phyloP scores from a whole-genome alignment of 164 flowering plant species.

The Platanus orientalis region DNA sequence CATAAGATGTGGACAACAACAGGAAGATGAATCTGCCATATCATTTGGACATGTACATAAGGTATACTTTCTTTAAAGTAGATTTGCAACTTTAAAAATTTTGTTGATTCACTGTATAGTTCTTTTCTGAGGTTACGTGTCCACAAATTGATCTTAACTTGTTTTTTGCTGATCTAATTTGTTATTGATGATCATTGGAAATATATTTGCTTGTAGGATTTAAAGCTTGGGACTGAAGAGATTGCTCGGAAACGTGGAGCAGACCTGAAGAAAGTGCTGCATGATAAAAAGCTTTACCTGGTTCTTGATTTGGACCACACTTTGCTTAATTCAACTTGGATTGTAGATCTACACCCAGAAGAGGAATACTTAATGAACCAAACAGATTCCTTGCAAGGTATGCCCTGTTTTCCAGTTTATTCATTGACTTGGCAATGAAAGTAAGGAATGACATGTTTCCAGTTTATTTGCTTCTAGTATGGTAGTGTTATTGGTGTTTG shows the following conservation, averaged over 20 bases:
- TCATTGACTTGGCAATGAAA: too few relatives aligned
- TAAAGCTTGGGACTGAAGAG: conserved; percentile 65
- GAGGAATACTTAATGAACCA: conserved; percentile 58
- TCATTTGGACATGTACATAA: conserved; percentile 69
- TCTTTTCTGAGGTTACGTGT: too few relatives aligned
- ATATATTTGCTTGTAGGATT: conserved; percentile 37
- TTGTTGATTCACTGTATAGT: neutral
- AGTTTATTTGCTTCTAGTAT: too few relatives aligned
- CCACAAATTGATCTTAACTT: too few relatives aligned
- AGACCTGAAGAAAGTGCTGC: conserved; percentile 48
- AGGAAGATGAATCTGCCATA: conserved; percentile 58
- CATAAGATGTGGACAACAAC: conserved; percentile 49
- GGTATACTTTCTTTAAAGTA: too few relatives aligned
- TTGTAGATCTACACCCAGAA: conserved; percentile 40
- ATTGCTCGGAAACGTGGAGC: conserved; percentile 48
- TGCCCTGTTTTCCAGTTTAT: neutral
- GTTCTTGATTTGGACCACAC: conserved; percentile 89
- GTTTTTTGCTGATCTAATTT: neutral
- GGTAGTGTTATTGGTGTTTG: too few relatives aligned
- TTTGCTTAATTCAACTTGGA: conserved; percentile 63
- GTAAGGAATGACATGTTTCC: too few relatives aligned
- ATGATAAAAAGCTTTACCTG: conserved; percentile 56
- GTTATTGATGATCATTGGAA: neutral
- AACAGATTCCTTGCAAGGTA: conserved; percentile 54
- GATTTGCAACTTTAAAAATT: too few relatives aligned